phyloP scores from a whole-genome alignment of 192 early-diverging fungal genomes.

The Chytriomyces sp. region DNA sequence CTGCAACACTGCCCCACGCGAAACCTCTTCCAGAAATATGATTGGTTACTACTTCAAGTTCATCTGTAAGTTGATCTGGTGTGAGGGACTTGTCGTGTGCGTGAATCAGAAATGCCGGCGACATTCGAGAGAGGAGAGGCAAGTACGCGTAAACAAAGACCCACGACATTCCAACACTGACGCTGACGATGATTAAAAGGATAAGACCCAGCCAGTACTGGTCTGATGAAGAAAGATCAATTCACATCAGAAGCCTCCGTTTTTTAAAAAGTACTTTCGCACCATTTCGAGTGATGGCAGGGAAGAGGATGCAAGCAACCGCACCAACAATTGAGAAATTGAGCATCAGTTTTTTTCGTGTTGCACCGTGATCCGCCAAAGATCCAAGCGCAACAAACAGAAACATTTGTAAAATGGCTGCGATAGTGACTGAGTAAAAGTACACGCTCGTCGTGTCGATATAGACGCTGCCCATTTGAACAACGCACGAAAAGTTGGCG shows the following conservation, averaged over 20 bases:
- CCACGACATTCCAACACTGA: constrained; percentile 29
- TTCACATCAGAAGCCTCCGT: not conserved
- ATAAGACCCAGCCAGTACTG: constrained; percentile 10
- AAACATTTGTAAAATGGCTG: constrained; percentile 36
- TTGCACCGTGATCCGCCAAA: constrained; percentile 43
- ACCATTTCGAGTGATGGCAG: constrained; percentile 2
- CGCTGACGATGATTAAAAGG: constrained; percentile 30
- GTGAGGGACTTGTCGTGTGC: not conserved
- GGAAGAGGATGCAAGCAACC: constrained; percentile 18
- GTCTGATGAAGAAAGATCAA: not conserved
- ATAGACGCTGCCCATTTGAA: constrained; percentile 18
- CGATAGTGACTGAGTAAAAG: constrained; percentile 39
- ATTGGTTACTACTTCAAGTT: constrained; percentile 34
- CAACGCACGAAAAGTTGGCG: constrained; percentile 28
- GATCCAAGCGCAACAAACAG: constrained; percentile 43
- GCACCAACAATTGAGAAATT: constrained; percentile 15
- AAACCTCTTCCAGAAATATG: constrained; percentile 32
- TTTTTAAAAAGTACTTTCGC: not conserved
- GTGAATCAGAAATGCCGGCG: constrained; percentile 11
- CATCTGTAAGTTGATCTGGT: not conserved
- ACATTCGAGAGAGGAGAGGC: constrained; percentile 20
- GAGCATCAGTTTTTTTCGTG: constrained; percentile 36
- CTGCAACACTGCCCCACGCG: constrained; percentile 17
- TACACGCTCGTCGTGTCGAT: constrained; percentile 36
- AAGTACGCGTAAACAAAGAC: constrained; percentile 37